Conservation (phyloP, 139 green algal species). For the Penium margaritaceum region DNA sequence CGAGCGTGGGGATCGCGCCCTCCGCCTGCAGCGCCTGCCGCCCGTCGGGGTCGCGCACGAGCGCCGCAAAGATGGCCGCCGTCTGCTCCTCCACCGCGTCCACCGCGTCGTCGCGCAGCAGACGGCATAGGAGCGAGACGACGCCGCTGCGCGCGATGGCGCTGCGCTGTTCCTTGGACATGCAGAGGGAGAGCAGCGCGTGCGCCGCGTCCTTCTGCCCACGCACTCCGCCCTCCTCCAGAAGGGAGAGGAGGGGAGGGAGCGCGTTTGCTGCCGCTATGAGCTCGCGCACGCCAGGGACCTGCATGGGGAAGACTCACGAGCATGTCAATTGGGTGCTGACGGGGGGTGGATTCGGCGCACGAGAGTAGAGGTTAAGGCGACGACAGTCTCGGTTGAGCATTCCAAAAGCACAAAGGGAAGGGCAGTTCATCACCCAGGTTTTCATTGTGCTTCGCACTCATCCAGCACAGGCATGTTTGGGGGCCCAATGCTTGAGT, state of each 20-base stretch:
- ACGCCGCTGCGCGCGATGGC: neutral
- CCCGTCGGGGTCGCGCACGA: slow-evolving; percentile 8
- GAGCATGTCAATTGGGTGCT: too few relatives aligned
- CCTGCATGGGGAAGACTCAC: too few relatives aligned
- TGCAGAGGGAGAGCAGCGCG: slow-evolving; percentile 1
- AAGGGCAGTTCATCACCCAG: too few relatives aligned
- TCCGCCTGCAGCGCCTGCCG: neutral
- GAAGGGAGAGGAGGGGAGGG: neutral
- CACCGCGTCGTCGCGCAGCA: slow-evolving; percentile 5
- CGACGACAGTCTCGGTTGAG: too few relatives aligned
- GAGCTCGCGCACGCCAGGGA: too few relatives aligned
- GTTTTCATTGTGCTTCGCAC: too few relatives aligned
- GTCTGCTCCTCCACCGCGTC: neutral
- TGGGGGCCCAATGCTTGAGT: too few relatives aligned
- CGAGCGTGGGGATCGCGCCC: neutral
- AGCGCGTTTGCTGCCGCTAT: slow-evolving; percentile 2
- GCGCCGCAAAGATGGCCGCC: neutral
- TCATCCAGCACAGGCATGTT: too few relatives aligned
- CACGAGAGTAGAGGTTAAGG: too few relatives aligned
- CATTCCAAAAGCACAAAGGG: too few relatives aligned
- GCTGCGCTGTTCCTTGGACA: neutral
- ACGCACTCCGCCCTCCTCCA: neutral
- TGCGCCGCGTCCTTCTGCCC: slow-evolving; percentile 7
- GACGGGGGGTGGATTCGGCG: too few relatives aligned
- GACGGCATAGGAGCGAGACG: neutral